Base-by-base conservation (phyloP, 371 early-diverging fungal genomes). In the Globomyces sp. region DNA sequence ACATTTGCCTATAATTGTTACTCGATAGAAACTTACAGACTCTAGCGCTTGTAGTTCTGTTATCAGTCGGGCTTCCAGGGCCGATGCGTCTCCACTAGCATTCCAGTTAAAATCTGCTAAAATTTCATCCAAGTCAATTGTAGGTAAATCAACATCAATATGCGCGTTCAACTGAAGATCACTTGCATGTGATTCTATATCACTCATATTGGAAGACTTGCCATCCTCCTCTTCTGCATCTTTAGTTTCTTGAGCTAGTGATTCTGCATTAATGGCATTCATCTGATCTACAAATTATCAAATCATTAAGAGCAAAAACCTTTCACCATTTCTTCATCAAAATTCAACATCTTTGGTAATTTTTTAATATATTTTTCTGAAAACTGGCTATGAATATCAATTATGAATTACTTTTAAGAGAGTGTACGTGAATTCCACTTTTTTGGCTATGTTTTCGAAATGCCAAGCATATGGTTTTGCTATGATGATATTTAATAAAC, bases 1-100 rank as follows among this genome's bases (percentile, higher is more conserved):
- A 96, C 93, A 74, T 95, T 94, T 13, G 91, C 89, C 91, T 90
- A 53, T 24, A 24, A 24, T 24, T 24, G 24, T 24, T 24, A n/a
- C 1, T 53, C 24, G 40, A n/a, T 37, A 5, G 11, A 39, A 3
- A 8, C 85, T 68, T 80, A 89, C 90, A 42, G 88, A 86, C 76
- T 90, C 90, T 36, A 90, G 66, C 24, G 85, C 80, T 58, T 83
- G 83, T 24, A 89, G 73, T 68, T 90, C 90, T 11, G 82, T 71
- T 46, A 85, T 61, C 49, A 90, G 71, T 3, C 82, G 71, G 9
- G 81, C 72, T 49, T 90, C 90, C 55, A 90, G 70, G 34, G 84
- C 89, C 1, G 87, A 81, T 0, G 89, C 89, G 52, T 87, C 89
- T 34, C 86, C 84, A 55, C 77, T 80, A 37, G 85, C 86, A 3